Conservation (phyloP, 257 asterid genomes). For the Knoxia roxburghii region DNA sequence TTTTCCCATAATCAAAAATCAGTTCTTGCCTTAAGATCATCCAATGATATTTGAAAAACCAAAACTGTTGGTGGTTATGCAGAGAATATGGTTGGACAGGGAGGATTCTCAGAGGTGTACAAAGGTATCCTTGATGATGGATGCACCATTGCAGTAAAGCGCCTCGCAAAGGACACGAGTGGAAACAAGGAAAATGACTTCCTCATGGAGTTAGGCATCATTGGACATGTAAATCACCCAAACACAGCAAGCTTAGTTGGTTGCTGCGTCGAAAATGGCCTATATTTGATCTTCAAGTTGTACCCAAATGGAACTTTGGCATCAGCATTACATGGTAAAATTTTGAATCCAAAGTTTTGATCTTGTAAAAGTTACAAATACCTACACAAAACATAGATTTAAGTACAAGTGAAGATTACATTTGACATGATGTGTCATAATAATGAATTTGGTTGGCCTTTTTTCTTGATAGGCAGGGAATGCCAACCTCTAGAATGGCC, state of each 20-base stretch:
- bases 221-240: conserved; percentile 69
- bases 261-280: conserved; percentile 72
- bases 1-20: too few species aligned
- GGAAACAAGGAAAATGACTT: conserved; percentile 66
- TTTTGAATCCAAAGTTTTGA: not conserved
- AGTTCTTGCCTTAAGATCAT: too few species aligned
- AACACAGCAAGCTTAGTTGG: conserved; percentile 69
- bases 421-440: not conserved
- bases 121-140: conserved; percentile 49
- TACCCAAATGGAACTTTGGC: conserved; percentile 72
- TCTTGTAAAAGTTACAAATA: not conserved
- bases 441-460: too few species aligned
- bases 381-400: not conserved
- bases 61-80: conserved; percentile 18
- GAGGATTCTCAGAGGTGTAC: conserved; percentile 82
- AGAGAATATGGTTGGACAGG: conserved; percentile 78
- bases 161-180: conserved; percentile 54
- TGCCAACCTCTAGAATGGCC: conserved; percentile 53
- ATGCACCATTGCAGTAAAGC: conserved; percentile 57
- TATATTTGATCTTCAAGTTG: conserved; percentile 58
- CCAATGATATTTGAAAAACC: too few species aligned
- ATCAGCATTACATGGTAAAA: conserved; percentile 64
- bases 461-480: conserved; percentile 30
- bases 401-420: not conserved
- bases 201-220: conserved; percentile 64